These are phyloP conservation scores for Arabidopsis thaliana DNA, from an alignment of 345 rosid species.

Conservation along the genomic window DNA sequence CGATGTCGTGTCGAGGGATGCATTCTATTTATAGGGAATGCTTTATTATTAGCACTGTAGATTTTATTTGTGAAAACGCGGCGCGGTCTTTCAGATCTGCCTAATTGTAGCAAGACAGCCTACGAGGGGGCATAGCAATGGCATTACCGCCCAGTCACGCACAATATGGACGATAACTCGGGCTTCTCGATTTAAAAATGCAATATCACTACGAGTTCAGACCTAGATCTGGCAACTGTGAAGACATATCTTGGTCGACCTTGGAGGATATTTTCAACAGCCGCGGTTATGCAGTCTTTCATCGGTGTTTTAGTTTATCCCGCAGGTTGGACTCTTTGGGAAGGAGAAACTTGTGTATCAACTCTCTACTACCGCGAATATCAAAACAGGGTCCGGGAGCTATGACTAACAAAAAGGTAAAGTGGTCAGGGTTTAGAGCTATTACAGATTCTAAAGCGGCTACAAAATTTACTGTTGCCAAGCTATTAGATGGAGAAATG, in stretches of 20 bases:
- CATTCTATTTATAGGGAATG: too few relatives aligned
- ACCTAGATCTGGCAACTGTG: constrained; percentile 51
- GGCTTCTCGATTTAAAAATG: constrained; percentile 59
- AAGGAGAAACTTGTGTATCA: constrained; percentile 53
- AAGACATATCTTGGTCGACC: constrained; percentile 69
- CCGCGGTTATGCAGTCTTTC: constrained; percentile 56
- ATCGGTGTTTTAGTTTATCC: constrained; percentile 64
- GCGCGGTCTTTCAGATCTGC: too few relatives aligned
- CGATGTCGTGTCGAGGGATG: too few relatives aligned
- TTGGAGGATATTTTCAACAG: constrained; percentile 62
- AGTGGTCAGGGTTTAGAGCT: constrained; percentile 59
- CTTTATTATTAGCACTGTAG: too few relatives aligned
- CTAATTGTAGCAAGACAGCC: too few relatives aligned
- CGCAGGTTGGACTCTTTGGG: constrained; percentile 65
- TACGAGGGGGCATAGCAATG: too few relatives aligned
- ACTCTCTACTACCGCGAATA: constrained; percentile 71
- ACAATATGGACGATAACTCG: neutral
- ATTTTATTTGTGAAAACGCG: too few relatives aligned
- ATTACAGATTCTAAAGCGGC: constrained; percentile 56
- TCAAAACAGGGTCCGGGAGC: constrained; percentile 62
- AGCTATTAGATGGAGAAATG: constrained; percentile 20
- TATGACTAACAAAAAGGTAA: constrained; percentile 53
- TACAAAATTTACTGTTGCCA: constrained; percentile 58
- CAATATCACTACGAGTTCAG: constrained; percentile 46
- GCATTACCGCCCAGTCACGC: too few relatives aligned